Evolutionary conservation across 2,329 filamentous ascomycete genomes (phyloP).

Genomic region (Xylaria digitata): DNA sequence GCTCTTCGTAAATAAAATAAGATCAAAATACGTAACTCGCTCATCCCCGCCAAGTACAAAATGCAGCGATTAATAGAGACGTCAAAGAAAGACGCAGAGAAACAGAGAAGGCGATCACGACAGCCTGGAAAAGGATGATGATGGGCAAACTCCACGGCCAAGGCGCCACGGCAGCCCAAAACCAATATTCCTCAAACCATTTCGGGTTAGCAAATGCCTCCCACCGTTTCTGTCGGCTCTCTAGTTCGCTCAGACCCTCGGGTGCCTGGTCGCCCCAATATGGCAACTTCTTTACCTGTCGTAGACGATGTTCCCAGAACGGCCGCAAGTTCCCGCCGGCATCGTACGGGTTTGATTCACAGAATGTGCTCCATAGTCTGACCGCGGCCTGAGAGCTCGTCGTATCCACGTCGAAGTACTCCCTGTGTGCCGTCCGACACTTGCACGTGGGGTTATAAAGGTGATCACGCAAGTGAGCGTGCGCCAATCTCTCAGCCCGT

Average conservation of each 20-base stretch:
- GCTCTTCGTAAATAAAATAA: background rate
- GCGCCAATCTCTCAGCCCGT: constrained; percentile 11
- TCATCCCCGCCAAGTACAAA: background rate
- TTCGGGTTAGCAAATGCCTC: constrained; percentile 10
- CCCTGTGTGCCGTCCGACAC: constrained; percentile 13
- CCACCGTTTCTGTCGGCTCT: constrained; percentile 18
- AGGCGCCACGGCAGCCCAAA: background rate
- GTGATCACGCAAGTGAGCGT: constrained; percentile 1
- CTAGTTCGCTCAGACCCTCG: background rate
- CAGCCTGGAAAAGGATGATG: background rate
- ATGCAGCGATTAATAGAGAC: background rate
- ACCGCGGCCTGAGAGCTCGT: background rate
- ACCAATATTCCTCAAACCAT: background rate
- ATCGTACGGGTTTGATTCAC: constrained; percentile 23
- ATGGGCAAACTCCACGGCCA: constrained; percentile 11
- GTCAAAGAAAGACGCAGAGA: background rate
- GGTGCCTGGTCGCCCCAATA: background rate
- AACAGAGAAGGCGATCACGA: background rate
- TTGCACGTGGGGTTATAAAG: background rate
- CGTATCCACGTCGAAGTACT: constrained; percentile 30
- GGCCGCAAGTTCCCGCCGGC: constrained; percentile 16
- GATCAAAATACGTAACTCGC: background rate
- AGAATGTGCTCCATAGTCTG: constrained; percentile 27
- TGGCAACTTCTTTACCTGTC: background rate
- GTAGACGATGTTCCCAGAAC: constrained; percentile 27